phyloP scores from a whole-genome alignment of 441 rosid species.

The Populus tomentosa region DNA sequence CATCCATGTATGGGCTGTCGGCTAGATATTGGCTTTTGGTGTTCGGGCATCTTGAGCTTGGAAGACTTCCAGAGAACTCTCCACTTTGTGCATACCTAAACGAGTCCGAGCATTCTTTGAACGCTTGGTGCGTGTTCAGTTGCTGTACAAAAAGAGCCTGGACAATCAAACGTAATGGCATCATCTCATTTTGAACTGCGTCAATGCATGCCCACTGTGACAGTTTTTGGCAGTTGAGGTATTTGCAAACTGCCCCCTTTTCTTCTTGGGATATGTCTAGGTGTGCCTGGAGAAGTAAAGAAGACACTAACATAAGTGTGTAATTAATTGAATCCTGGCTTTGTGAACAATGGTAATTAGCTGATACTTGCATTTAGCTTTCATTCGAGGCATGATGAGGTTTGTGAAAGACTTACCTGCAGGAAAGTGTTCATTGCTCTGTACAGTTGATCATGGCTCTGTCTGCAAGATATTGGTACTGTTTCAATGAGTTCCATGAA shows the following conservation, averaged over 20 bases:
- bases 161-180: conserved; percentile 74
- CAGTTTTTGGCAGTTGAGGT: conserved; percentile 67
- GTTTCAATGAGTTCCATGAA: conserved; percentile 57
- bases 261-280: conserved; percentile 51
- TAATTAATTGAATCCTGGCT: background rate
- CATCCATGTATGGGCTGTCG: conserved; percentile 52
- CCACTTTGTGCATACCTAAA: conserved; percentile 46
- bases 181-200: conserved; percentile 71
- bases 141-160: conserved; percentile 77
- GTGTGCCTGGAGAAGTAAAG: conserved; percentile 40
- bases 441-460: conserved; percentile 67
- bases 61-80: conserved; percentile 52
- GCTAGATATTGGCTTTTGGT: conserved; percentile 39
- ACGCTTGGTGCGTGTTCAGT: conserved; percentile 68
- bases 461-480: conserved; percentile 56
- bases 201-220: conserved; percentile 67
- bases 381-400: background rate
- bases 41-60: conserved; percentile 57
- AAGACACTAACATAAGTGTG: background rate
- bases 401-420: conserved; percentile 33
- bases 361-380: background rate
- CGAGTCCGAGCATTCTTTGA: conserved; percentile 74
- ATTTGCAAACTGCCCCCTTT: conserved; percentile 55
- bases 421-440: conserved; percentile 57
- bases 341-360: background rate